Percentiles rank a stretch among this genome's conserved stretches.
Conservation (phyloP, 306 rosid genomes). For the Corylus heterophylla region DNA sequence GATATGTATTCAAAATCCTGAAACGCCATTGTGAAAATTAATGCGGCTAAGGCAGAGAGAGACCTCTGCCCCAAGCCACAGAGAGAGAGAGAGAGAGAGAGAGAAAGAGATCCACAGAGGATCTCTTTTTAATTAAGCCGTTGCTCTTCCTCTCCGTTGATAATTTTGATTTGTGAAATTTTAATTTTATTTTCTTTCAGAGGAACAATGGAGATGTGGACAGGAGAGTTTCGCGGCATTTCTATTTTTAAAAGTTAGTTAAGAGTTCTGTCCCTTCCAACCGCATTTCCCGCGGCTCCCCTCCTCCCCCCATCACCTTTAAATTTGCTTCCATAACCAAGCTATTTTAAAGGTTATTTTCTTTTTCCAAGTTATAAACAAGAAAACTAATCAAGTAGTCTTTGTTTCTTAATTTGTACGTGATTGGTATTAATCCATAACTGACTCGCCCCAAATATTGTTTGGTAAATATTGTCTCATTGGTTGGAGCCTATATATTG, state of each 20-base stretch:
- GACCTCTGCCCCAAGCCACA: slow-evolving; percentile 62
- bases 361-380: too few relatives aligned
- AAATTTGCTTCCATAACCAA: too few relatives aligned
- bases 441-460: not conserved
- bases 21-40: slow-evolving; percentile 53
- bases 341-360: too few relatives aligned
- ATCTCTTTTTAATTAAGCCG: not conserved
- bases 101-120: slow-evolving; percentile 1
- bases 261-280: slow-evolving; percentile 20
- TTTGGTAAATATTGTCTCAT: not conserved
- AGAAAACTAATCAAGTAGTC: too few relatives aligned
- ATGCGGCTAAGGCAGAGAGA: slow-evolving; percentile 73
- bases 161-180: slow-evolving; percentile 12
- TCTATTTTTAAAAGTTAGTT: slow-evolving; percentile 44
- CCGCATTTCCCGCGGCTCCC: slow-evolving; percentile 33
- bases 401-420: slow-evolving; percentile 1
- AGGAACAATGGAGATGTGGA: slow-evolving; percentile 35
- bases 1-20: slow-evolving; percentile 83
- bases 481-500: too few relatives aligned
- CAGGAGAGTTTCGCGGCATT: slow-evolving; percentile 55
- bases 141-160: slow-evolving; percentile 14
- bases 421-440: slow-evolving; percentile 4
- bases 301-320: too few relatives aligned
- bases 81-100: slow-evolving; percentile 7
- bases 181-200: slow-evolving; percentile 17